Percentiles rank a stretch among this genome's conserved stretches.
Conservation (phyloP, 1,284 basidiomycete species). For the Naganishia sp. region DNA sequence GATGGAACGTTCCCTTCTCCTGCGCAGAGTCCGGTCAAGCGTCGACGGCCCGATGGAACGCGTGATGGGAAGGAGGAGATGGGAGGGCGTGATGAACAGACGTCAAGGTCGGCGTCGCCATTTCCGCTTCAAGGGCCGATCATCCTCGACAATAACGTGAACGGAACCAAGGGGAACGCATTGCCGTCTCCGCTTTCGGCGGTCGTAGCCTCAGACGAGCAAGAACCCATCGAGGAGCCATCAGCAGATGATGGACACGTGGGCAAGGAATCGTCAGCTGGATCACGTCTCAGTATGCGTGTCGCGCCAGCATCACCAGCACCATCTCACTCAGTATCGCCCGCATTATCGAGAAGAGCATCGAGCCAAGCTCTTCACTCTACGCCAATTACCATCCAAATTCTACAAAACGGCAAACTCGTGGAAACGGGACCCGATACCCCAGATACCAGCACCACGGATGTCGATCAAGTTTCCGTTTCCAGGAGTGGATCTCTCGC, state of each 20-base stretch:
- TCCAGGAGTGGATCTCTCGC: not conserved
- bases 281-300: constrained; percentile 1
- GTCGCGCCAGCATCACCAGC: constrained; percentile 9
- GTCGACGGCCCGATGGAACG: not conserved
- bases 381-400: not conserved
- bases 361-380: not conserved
- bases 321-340: not conserved
- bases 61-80: not conserved
- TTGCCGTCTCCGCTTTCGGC: constrained; percentile 16
- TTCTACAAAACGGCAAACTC: not conserved
- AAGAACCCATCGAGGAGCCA: not conserved
- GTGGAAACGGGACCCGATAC: not conserved
- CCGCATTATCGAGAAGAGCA: not conserved
- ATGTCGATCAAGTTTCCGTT: not conserved
- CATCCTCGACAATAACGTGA: not conserved
- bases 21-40: not conserved
- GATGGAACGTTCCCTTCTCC: constrained; percentile 17
- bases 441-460: not conserved
- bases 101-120: not conserved
- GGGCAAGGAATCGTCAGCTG: not conserved
- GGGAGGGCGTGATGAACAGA: not conserved
- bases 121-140: constrained; percentile 14
- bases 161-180: not conserved
- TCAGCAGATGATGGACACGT: not conserved
- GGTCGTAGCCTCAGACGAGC: not conserved